Evolutionary conservation across 805 yeast species (phyloP).

Genomic region (Jamesozyma gamospora): DNA sequence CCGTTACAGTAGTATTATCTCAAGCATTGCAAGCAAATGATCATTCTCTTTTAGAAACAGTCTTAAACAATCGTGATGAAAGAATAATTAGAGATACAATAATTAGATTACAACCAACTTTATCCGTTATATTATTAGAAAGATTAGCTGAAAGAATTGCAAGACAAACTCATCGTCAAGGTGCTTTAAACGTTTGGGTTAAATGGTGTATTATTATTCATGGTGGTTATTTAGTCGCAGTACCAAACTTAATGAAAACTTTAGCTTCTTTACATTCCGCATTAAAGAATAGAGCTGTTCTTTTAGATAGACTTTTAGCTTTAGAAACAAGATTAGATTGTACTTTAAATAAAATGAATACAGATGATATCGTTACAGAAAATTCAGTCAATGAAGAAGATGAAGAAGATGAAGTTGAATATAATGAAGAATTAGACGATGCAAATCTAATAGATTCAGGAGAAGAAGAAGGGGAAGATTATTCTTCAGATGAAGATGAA

Average conservation of each 20-base stretch:
- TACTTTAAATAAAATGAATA: conserved; percentile 57
- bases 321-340: conserved; percentile 74
- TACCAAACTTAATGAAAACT: conserved; percentile 42
- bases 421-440: conserved; percentile 6
- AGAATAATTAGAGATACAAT: conserved; percentile 45
- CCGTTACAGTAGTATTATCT: conserved; percentile 71
- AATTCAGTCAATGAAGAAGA: conserved; percentile 40
- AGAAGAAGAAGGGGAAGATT: conserved; percentile 11
- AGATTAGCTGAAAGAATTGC: conserved; percentile 51
- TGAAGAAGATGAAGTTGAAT: conserved; percentile 13
- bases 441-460: conserved; percentile 8
- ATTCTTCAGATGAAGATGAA: conserved; percentile 2
- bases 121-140: conserved; percentile 49
- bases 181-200: conserved; percentile 60
- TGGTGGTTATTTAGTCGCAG: conserved; percentile 52
- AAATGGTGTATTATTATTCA: conserved; percentile 77
- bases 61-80: conserved; percentile 47
- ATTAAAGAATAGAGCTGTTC: conserved; percentile 51
- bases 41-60: conserved; percentile 74
- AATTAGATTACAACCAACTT: conserved; percentile 42
- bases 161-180: conserved; percentile 44
- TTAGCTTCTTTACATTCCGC: conserved; percentile 57
- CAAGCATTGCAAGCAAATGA: conserved; percentile 88
- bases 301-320: conserved; percentile 63
- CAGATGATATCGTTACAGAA: conserved; percentile 33